These are phyloP conservation scores for Pharus latifolius DNA, from an alignment of 176 grass and related monocot species.

Conservation along the genomic window DNA sequence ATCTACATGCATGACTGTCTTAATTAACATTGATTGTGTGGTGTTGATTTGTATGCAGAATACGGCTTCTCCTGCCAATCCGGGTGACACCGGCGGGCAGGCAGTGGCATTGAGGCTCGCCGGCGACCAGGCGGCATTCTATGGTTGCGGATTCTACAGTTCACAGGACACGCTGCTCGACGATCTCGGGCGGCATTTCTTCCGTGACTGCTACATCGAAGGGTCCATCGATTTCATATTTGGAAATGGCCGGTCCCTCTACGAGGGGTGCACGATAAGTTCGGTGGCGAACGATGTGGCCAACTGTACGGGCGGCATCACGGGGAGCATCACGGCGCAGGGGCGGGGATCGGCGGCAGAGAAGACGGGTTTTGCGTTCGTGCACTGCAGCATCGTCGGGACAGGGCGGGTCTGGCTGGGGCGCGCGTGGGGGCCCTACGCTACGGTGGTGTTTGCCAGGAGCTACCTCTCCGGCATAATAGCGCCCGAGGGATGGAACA, in stretches of 20 bases:
- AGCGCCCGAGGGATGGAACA: slow-evolving; percentile 64
- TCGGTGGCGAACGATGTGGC: slow-evolving; percentile 43
- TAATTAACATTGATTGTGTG: too few species aligned
- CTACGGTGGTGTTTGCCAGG: slow-evolving; percentile 55
- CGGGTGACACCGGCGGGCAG: slow-evolving; percentile 47
- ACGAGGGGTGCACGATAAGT: slow-evolving; percentile 67
- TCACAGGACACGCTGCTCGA: slow-evolving; percentile 82
- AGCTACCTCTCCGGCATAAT: slow-evolving; percentile 37
- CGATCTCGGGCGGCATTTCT: slow-evolving; percentile 60
- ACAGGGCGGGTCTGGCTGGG: slow-evolving; percentile 72
- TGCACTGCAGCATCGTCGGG: slow-evolving; percentile 51
- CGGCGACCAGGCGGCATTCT: slow-evolving; percentile 67
- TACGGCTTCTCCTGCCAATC: slow-evolving; percentile 34
- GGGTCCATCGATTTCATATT: slow-evolving; percentile 93
- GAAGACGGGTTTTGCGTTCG: slow-evolving; percentile 67
- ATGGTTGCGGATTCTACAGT: slow-evolving; percentile 72
- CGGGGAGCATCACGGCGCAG: slow-evolving; percentile 68
- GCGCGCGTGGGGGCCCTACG: slow-evolving; percentile 48
- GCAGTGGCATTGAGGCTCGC: slow-evolving; percentile 67
- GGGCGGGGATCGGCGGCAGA: slow-evolving; percentile 45
- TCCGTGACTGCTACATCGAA: slow-evolving; percentile 68
- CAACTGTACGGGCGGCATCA: slow-evolving; percentile 9
- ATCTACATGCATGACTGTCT: too few species aligned
- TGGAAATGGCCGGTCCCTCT: slow-evolving; percentile 66
- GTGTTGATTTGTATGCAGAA: too few species aligned